These are phyloP conservation scores for Penicillium sclerotigenum DNA, from an alignment of 2,329 filamentous ascomycete species.

Conservation along the genomic window DNA sequence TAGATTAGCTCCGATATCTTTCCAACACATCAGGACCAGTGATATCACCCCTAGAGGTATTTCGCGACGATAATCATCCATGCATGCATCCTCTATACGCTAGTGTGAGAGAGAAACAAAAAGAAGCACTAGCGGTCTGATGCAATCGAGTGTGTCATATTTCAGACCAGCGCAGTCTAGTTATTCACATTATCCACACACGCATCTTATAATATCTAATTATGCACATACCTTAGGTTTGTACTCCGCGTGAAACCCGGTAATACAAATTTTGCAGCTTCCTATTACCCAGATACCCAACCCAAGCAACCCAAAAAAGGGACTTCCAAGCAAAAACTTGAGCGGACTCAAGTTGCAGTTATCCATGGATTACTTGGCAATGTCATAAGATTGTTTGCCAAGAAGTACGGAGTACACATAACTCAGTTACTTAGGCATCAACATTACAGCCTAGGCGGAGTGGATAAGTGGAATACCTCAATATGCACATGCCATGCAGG, in stretches of 20 bases:
- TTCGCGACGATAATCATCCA: not conserved
- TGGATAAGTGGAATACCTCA: constrained; percentile 3
- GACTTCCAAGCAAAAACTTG: not conserved
- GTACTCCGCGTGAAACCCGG: not conserved
- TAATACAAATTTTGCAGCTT: not conserved
- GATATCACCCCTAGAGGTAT: not conserved
- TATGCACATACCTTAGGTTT: not conserved
- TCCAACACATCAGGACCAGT: not conserved
- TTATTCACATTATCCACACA: not conserved
- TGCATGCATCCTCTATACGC: not conserved
- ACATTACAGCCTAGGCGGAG: constrained; percentile 10
- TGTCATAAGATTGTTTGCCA: not conserved
- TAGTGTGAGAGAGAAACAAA: not conserved
- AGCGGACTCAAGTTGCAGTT: not conserved
- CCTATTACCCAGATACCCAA: not conserved
- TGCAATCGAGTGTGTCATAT: not conserved
- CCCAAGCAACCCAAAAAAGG: not conserved
- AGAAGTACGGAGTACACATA: not conserved
- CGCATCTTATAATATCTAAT: not conserved
- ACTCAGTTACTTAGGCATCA: constrained; percentile 13
- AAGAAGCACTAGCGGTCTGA: not conserved
- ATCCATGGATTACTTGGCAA: not conserved
- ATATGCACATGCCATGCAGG: constrained; percentile 7
- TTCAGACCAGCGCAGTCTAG: not conserved
- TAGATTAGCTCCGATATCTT: not conserved